Conservation (phyloP, 371 early-diverging fungal genomes). For the Paraphysoderma sedebokerense region DNA sequence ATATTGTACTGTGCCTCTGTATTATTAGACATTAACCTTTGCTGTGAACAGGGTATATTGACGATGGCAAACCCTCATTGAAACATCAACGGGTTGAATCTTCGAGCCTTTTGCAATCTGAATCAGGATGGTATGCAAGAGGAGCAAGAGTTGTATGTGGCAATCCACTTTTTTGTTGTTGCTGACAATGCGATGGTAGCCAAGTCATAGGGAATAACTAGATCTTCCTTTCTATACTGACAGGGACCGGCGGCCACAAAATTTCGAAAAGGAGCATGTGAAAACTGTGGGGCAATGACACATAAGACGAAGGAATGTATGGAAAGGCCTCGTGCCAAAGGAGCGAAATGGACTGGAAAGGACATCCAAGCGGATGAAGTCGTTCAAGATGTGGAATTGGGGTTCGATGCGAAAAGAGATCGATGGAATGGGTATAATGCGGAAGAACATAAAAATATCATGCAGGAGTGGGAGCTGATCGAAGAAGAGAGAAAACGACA, state of each 20-base stretch:
- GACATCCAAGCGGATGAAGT: constrained; percentile 74
- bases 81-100: constrained; percentile 65
- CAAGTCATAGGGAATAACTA: too few relatives aligned
- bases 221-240: not conserved
- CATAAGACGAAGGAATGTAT: constrained; percentile 88
- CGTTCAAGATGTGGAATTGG: constrained; percentile 53
- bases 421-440: constrained; percentile 96
- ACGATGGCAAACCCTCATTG: constrained; percentile 65
- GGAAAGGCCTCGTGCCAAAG: constrained; percentile 77
- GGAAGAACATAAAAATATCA: constrained; percentile 40
- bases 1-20: too few relatives aligned
- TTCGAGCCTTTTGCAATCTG: not conserved
- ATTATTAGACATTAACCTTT: not conserved
- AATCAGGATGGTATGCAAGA: constrained; percentile 56
- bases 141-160: constrained; percentile 46
- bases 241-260: constrained; percentile 69
- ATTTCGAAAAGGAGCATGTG: constrained; percentile 88
- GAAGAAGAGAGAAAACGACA: constrained; percentile 72
- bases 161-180: not conserved
- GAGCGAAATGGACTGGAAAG: constrained; percentile 75
- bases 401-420: constrained; percentile 91
- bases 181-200: not conserved
- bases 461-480: constrained; percentile 72
- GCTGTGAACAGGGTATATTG: constrained; percentile 52
- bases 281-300: constrained; percentile 87